Base-by-base conservation (phyloP, 2,329 filamentous ascomycete species). In the Fusarium robinianum region DNA sequence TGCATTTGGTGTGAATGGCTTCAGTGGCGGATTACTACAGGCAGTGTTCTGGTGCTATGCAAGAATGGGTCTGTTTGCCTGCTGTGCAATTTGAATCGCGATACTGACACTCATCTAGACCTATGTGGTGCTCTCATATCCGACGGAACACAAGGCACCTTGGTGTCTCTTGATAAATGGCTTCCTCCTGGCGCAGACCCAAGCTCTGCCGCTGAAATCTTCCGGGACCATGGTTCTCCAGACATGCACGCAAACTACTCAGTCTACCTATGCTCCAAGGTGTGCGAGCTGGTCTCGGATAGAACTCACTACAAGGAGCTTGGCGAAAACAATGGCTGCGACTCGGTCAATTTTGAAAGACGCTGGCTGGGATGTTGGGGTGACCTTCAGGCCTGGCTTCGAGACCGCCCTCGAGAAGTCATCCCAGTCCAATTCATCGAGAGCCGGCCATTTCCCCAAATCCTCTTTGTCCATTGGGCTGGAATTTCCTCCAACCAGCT, bases 221-320 rank as follows among this genome's bases (percentile, higher is more conserved):
- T 75, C 53, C 59, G 61, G 9, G 49, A 58, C 11, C 50, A 55
- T 8, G 38, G 46, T n/a, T 57, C 57, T 5, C 68, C 74, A 5
- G 80, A 83, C 51, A 79, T 77, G 71, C 74, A 80, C 49, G 80
- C 80, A 21, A 83, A 83, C 53, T 79, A 78, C 51, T 72, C 79
- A 6, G 78, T 83, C 3, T 83, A 78, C 50, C 69, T 84, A 2
- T 76, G 72, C 36, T 74, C 78, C 4, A 72, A 71, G 42, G 72
- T 73, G 2, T 78, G 73, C 45, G 72, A 79, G 51, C 69, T 82
- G 3, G 65, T 78, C 9, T 70, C 73, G 7, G 68, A 73, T 38
- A 72, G 72, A 12, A 78, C 76, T 3, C 72, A 72, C 22, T 75
- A 69, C 49, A 53, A 71, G 3, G 76, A 79, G 51, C 64, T 78